Percentiles rank a stretch among this genome's conserved stretches.
These are phyloP conservation scores for Crassisporium funariophilum DNA, from an alignment of 768 basidiomycete species.

Conservation along the genomic window DNA sequence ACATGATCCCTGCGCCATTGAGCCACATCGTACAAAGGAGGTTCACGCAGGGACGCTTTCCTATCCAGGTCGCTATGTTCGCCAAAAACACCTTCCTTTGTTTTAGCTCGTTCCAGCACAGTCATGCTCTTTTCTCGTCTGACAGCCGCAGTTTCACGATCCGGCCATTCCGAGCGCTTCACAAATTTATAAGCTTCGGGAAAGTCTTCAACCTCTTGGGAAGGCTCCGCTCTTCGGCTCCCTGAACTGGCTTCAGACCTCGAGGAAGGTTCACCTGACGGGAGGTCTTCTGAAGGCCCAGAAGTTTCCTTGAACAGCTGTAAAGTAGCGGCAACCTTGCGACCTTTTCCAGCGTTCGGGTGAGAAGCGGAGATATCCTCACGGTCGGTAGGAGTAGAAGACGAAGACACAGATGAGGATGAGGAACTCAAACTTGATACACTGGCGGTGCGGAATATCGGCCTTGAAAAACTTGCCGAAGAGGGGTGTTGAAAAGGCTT, in stretches of 20 bases:
- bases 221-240: slow-evolving; percentile 32
- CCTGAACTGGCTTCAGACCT: slow-evolving; percentile 29
- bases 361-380: slow-evolving; percentile 31
- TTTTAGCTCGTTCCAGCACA: slow-evolving; percentile 53
- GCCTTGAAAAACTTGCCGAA: slow-evolving; percentile 33
- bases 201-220: slow-evolving; percentile 54
- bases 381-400: slow-evolving; percentile 29
- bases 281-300: slow-evolving; percentile 36
- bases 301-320: slow-evolving; percentile 82
- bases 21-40: slow-evolving; percentile 45
- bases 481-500: slow-evolving; percentile 27
- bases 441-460: slow-evolving; percentile 36
- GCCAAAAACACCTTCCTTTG: slow-evolving; percentile 46
- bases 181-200: slow-evolving; percentile 79
- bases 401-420: slow-evolving; percentile 35
- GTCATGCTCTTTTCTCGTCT: slow-evolving; percentile 70
- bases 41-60: slow-evolving; percentile 45
- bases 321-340: slow-evolving; percentile 82
- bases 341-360: slow-evolving; percentile 56
- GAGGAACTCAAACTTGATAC: slow-evolving; percentile 36
- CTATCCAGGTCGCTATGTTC: slow-evolving; percentile 31
- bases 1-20: slow-evolving; percentile 60
- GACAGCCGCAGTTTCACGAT: slow-evolving; percentile 71
- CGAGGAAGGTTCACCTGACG: slow-evolving; percentile 31
- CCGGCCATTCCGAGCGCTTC: slow-evolving; percentile 84